A percentile compares a stretch with the other conserved stretches of the same genome.
Conservation (phyloP, 106 monocot genomes). For the Narthecium ossifragum region DNA sequence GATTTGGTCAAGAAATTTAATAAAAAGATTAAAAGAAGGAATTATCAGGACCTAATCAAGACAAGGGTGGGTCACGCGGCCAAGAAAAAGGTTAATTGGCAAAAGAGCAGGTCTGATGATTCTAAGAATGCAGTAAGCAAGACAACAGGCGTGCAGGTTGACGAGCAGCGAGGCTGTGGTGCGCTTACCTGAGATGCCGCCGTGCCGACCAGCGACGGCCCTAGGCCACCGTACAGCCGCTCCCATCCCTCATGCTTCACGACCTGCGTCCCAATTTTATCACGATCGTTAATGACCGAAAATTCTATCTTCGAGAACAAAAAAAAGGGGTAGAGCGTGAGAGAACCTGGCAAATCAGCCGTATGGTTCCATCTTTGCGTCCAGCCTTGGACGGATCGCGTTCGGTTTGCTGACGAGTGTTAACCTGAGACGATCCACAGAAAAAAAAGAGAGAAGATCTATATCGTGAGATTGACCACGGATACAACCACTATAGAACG, state of each 20-base stretch:
- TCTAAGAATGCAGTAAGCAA: no score
- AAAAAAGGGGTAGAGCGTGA: background rate
- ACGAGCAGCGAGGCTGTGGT: background rate
- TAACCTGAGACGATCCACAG: constrained; percentile 46
- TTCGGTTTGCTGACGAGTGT: constrained; percentile 91
- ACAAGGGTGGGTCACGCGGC: no score
- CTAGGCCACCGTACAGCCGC: constrained; percentile 70
- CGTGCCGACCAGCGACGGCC: constrained; percentile 81
- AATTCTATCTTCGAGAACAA: background rate
- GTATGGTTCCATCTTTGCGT: constrained; percentile 39
- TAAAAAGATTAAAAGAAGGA: no score
- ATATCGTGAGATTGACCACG: background rate
- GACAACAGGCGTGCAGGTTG: no score
- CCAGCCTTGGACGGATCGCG: constrained; percentile 45
- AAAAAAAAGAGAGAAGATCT: background rate
- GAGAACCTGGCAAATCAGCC: constrained; percentile 65
- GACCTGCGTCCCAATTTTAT: constrained; percentile 26
- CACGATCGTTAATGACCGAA: background rate
- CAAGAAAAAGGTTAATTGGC: no score
- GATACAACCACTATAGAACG: background rate
- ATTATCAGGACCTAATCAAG: no score
- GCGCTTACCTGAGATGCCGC: constrained; percentile 74
- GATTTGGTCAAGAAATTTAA: no score
- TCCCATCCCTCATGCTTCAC: constrained; percentile 85
- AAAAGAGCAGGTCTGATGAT: no score